phyloP scores from a whole-genome alignment of 352 stramenopile genomes.

The Phytophthora sansomeana region DNA sequence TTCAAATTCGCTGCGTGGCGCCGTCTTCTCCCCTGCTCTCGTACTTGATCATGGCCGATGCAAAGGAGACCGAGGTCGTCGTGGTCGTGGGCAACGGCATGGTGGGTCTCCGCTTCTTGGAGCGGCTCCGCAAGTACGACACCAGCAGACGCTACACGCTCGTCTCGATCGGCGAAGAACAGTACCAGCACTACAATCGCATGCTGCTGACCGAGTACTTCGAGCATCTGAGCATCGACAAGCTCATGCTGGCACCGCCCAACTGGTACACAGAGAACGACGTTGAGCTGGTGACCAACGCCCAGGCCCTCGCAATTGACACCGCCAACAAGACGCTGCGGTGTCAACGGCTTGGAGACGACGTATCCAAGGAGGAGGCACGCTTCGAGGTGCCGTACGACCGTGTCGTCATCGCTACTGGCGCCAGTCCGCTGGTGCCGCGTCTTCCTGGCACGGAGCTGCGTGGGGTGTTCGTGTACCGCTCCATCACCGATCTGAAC shows the following conservation, averaged over 20 bases:
- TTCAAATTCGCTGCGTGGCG: conserved; percentile 30
- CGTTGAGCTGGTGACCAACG: conserved; percentile 82
- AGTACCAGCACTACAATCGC: conserved; percentile 92
- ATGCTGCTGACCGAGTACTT: conserved; percentile 95
- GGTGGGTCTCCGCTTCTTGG: conserved; percentile 92
- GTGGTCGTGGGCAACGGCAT: conserved; percentile 94
- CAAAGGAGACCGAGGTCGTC: conserved; percentile 57
- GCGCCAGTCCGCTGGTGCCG: conserved; percentile 89
- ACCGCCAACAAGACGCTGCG: conserved; percentile 74
- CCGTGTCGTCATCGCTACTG: conserved; percentile 90
- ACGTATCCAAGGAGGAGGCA: conserved; percentile 24
- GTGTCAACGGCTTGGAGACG: conserved; percentile 39
- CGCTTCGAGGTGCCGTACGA: conserved; percentile 86
- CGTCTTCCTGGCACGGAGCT: conserved; percentile 82
- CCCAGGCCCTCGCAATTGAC: conserved; percentile 84
- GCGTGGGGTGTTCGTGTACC: conserved; percentile 93
- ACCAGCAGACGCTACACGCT: conserved; percentile 68
- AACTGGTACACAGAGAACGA: conserved; percentile 89
- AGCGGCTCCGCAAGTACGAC: conserved; percentile 75
- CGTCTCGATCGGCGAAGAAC: conserved; percentile 93
- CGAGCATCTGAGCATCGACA: conserved; percentile 89
- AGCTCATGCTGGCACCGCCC: conserved; percentile 83
- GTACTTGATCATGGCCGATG: conserved; percentile 25
- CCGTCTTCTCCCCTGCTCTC: not conserved
- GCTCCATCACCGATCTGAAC: conserved; percentile 93